Conservation (phyloP, 495 filamentous ascomycete genomes). For the Aspergillus carlsbadensis region DNA sequence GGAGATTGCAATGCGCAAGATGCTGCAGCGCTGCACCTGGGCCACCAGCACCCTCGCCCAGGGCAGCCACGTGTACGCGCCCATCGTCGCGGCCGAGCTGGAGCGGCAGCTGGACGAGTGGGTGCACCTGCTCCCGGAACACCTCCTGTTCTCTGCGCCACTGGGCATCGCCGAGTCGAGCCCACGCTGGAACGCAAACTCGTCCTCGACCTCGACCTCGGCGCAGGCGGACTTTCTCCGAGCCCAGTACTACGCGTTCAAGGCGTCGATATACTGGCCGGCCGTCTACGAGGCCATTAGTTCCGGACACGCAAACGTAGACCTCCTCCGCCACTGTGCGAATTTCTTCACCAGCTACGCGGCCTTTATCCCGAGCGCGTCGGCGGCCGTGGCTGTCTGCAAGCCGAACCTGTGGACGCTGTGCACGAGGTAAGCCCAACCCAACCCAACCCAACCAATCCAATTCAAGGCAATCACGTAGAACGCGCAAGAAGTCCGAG, state of each 20-base stretch:
- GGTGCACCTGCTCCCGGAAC: constrained; percentile 1
- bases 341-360: not conserved
- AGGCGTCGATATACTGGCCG: constrained; percentile 11
- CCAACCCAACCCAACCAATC: no score
- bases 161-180: no score
- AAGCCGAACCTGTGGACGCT: constrained; percentile 3
- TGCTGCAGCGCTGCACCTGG: constrained; percentile 11
- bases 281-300: not conserved
- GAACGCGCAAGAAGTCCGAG: no score
- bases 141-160: not conserved
- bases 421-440: not conserved
- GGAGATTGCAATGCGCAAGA: constrained; percentile 11
- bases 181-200: not conserved
- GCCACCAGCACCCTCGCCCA: not conserved
- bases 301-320: not conserved
- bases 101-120: constrained; percentile 10
- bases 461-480: no score
- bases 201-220: not conserved
- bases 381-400: not conserved
- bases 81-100: constrained; percentile 2
- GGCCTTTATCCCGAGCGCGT: not conserved
- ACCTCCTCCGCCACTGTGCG: not conserved
- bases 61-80: not conserved
- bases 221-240: not conserved
- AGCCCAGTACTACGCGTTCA: constrained; percentile 7